A percentile compares a stretch with the other conserved stretches of the same genome.
Evolutionary conservation across 2,329 filamentous ascomycete species (phyloP).

Genomic region (Metarhizium guizhouense): DNA sequence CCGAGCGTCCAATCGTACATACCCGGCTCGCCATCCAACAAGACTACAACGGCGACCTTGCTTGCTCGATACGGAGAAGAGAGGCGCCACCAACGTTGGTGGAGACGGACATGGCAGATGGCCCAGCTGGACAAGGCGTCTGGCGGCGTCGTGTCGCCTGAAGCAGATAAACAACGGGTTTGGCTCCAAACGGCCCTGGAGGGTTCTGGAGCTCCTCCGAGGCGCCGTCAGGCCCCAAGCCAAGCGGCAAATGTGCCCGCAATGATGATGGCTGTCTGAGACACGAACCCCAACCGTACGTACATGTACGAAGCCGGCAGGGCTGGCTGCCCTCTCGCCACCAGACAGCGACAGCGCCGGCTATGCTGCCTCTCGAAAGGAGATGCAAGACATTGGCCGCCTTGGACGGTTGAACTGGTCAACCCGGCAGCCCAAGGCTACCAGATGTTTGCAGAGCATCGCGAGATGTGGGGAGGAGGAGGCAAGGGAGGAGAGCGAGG

Average conservation of each 20-base stretch:
- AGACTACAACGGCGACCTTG: too few species aligned
- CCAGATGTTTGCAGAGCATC: too few species aligned
- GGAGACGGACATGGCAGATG: background rate
- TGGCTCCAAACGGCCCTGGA: background rate
- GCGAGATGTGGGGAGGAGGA: too few species aligned
- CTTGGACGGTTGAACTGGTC: too few species aligned
- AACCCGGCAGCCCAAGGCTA: too few species aligned
- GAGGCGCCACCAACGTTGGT: background rate
- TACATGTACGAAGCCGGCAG: too few species aligned
- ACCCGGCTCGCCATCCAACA: too few species aligned
- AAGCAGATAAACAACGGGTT: background rate
- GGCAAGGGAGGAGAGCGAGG: background rate
- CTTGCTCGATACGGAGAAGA: background rate
- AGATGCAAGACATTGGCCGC: background rate
- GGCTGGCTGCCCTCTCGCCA: too few species aligned
- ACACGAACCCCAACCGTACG: too few species aligned
- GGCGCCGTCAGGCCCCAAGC: background rate
- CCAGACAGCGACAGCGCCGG: too few species aligned
- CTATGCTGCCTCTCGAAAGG: too few species aligned
- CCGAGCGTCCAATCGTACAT: background rate
- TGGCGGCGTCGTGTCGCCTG: background rate
- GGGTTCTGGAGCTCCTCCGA: background rate
- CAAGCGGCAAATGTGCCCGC: background rate
- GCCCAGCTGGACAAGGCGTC: background rate
- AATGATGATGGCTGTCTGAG: too few species aligned